Conservation (phyloP, 352 stramenopile genomes). For the Pythium plurisporium region DNA sequence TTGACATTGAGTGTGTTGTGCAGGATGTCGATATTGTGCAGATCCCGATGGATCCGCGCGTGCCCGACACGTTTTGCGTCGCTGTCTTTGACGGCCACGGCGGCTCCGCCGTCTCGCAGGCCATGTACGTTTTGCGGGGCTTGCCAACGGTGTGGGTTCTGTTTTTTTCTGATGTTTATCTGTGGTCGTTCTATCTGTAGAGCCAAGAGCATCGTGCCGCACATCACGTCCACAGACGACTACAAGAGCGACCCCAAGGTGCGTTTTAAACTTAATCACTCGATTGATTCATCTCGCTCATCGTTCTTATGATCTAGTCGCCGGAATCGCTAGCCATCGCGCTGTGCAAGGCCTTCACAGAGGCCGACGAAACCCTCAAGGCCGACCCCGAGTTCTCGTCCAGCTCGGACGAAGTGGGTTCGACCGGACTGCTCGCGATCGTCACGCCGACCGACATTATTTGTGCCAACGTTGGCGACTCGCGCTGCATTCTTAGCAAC, state of each 20-base stretch:
- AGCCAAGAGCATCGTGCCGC: slow-evolving; percentile 57
- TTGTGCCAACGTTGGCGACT: slow-evolving; percentile 82
- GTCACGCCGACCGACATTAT: slow-evolving; percentile 80
- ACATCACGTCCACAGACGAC: slow-evolving; percentile 65
- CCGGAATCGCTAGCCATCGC: slow-evolving; percentile 68
- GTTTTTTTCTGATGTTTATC: background rate
- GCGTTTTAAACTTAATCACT: background rate
- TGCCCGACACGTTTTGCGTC: slow-evolving; percentile 58
- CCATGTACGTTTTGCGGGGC: slow-evolving; percentile 40
- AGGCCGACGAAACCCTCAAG: slow-evolving; percentile 67
- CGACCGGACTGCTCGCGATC: slow-evolving; percentile 75
- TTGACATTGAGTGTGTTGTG: background rate
- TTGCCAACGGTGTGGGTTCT: background rate
- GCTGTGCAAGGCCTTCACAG: slow-evolving; percentile 71
- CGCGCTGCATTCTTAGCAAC: slow-evolving; percentile 81
- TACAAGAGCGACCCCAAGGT: slow-evolving; percentile 69
- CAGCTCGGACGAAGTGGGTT: slow-evolving; percentile 76
- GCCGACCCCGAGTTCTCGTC: slow-evolving; percentile 57
- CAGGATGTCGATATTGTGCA: slow-evolving; percentile 75
- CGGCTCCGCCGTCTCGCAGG: slow-evolving; percentile 57
- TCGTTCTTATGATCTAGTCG: slow-evolving; percentile 25
- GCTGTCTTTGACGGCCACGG: slow-evolving; percentile 85
- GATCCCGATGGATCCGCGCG: slow-evolving; percentile 52
- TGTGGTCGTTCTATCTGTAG: slow-evolving; percentile 21
- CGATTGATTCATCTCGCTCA: background rate